Conservation (phyloP, 2,329 filamentous ascomycete species). For the Fusarium irregulare region DNA sequence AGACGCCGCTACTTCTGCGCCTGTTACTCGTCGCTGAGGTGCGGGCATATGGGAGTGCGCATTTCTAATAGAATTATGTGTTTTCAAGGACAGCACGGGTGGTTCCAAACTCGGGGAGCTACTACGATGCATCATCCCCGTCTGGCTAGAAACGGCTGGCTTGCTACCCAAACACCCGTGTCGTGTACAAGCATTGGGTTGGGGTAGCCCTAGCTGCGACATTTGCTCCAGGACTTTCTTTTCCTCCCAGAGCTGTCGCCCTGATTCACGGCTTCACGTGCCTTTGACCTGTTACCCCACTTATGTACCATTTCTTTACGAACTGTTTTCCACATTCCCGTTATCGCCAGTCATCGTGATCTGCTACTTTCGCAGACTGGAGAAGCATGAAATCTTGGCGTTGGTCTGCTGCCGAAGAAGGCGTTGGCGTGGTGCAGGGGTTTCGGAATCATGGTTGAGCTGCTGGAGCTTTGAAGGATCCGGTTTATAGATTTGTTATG, state of each 20-base stretch:
- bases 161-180: slow-evolving; percentile 2
- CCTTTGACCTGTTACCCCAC: not conserved
- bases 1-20: slow-evolving; percentile 36
- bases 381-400: slow-evolving; percentile 33
- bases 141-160: slow-evolving; percentile 5
- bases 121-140: not conserved
- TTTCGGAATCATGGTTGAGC: slow-evolving; percentile 20
- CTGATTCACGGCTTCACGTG: slow-evolving; percentile 2
- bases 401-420: slow-evolving; percentile 35
- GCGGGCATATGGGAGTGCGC: not conserved
- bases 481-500: slow-evolving; percentile 43
- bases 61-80: not conserved
- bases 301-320: slow-evolving; percentile 25
- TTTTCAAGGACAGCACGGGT: not conserved
- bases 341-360: slow-evolving; percentile 23
- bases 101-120: not conserved
- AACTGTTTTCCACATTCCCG: slow-evolving; percentile 23
- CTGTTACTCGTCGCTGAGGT: slow-evolving; percentile 39
- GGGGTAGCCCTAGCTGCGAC: slow-evolving; percentile 16
- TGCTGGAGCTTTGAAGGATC: slow-evolving; percentile 28
- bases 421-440: slow-evolving; percentile 39
- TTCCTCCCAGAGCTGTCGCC: not conserved
- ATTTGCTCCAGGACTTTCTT: slow-evolving; percentile 1
- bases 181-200: slow-evolving; percentile 7
- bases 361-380: slow-evolving; percentile 24